Conservation (phyloP, 208 protist genomes). For the Trypanosoma grayi region DNA sequence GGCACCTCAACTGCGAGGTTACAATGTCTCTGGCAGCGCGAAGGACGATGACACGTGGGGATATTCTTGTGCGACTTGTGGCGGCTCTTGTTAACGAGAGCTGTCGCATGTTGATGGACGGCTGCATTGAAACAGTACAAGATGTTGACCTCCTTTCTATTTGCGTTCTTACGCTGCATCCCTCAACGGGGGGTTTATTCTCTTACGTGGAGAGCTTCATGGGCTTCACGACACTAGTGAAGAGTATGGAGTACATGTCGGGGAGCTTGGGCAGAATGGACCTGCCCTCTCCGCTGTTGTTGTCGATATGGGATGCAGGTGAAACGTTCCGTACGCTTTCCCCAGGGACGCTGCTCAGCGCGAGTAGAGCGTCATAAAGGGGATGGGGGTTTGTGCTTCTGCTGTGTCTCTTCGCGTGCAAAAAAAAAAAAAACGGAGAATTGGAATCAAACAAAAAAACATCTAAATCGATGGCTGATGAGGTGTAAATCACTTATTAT, state of each 20-base stretch:
- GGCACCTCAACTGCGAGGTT: neutral
- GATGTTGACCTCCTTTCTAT: conserved; percentile 59
- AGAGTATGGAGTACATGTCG: conserved; percentile 21
- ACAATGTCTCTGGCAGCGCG: neutral
- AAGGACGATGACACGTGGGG: conserved; percentile 1
- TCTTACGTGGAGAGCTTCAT: conserved; percentile 38
- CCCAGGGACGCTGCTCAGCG: conserved; percentile 7
- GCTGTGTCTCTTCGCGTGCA: neutral
- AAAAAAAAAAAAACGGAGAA: no score
- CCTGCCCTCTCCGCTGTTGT: conserved; percentile 15
- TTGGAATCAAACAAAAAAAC: no score
- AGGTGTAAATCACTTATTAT: no score
- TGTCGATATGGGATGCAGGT: conserved; percentile 14
- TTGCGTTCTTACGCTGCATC: conserved; percentile 40
- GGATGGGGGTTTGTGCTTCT: neutral
- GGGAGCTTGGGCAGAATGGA: neutral
- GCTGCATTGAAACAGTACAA: conserved; percentile 23
- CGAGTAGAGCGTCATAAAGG: neutral
- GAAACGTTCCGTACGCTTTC: conserved; percentile 28
- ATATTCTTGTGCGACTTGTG: conserved; percentile 31
- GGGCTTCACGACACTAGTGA: conserved; percentile 10
- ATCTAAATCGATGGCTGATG: no score
- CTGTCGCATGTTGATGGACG: conserved; percentile 33
- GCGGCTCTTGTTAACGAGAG: conserved; percentile 42
- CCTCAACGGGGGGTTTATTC: conserved; percentile 55